Percentiles rank a stretch among this genome's conserved stretches.
These are phyloP conservation scores for Murraya paniculata DNA, from an alignment of 345 rosid species.

Conservation along the genomic window DNA sequence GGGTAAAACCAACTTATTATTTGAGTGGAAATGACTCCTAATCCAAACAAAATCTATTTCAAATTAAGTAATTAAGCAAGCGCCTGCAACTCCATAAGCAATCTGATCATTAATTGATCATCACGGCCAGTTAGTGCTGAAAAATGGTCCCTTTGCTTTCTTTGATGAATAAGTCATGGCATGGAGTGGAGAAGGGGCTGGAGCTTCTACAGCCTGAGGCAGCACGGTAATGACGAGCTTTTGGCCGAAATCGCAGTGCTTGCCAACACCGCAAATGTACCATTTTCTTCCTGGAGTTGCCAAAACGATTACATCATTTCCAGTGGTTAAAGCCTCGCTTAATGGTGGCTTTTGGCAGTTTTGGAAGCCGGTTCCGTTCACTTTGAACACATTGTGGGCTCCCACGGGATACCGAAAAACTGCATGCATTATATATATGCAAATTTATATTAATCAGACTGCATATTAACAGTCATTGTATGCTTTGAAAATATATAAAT, in stretches of 20 bases:
- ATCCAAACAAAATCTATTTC: background rate
- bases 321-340: background rate
- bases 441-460: background rate
- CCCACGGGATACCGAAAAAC: constrained; percentile 26
- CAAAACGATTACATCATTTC: constrained; percentile 13
- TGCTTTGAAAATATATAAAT: no score
- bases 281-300: constrained; percentile 17
- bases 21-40: background rate
- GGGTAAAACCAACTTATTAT: background rate
- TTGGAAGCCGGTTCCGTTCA: constrained; percentile 28
- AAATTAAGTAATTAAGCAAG: background rate
- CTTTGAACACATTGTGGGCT: constrained; percentile 21
- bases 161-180: background rate
- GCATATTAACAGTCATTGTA: background rate
- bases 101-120: background rate
- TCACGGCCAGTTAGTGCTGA: background rate
- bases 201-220: background rate
- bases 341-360: constrained; percentile 15
- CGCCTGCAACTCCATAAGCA: background rate
- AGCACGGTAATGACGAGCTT: constrained; percentile 8
- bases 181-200: background rate
- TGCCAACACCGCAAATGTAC: constrained; percentile 20
- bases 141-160: constrained; percentile 10
- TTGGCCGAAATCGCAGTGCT: background rate
- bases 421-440: background rate